Evolutionary conservation across 1,284 basidiomycete genomes (phyloP).

Genomic region (Coniophora puteana): DNA sequence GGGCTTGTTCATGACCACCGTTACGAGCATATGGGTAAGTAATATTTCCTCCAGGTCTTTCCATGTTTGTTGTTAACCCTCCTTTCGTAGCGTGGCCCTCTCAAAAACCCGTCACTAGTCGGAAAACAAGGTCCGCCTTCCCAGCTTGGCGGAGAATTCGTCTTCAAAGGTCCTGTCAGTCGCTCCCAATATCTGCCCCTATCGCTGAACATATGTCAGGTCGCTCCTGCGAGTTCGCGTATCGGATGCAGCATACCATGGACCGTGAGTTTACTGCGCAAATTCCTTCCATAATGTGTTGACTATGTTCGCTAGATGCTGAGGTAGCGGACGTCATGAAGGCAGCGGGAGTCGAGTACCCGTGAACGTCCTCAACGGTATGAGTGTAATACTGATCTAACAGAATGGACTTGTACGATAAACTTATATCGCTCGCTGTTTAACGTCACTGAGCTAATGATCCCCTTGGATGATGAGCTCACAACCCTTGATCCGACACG

Average conservation of each 20-base stretch:
- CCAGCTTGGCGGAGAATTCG: conserved; percentile 61
- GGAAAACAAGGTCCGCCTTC: conserved; percentile 58
- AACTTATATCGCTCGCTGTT: no score
- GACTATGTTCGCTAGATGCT: conserved; percentile 28
- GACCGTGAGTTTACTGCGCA: conserved; percentile 44
- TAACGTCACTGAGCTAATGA: no score
- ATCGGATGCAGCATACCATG: conserved; percentile 56
- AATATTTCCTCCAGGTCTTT: background rate
- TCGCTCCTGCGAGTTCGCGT: conserved; percentile 43
- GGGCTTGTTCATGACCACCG: conserved; percentile 27
- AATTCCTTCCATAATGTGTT: background rate
- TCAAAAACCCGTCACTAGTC: conserved; percentile 43
- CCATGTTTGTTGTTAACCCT: background rate
- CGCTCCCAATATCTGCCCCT: background rate
- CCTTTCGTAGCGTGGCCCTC: conserved; percentile 31
- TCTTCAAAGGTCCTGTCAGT: conserved; percentile 40
- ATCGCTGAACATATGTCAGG: conserved; percentile 15
- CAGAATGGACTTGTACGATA: no score
- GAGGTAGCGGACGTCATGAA: conserved; percentile 43
- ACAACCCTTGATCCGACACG: no score
- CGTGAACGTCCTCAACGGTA: conserved; percentile 9
- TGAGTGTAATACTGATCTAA: no score
- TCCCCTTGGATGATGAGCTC: no score
- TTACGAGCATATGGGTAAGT: conserved; percentile 47
- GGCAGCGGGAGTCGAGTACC: conserved; percentile 24